Percentiles rank a stretch among this genome's conserved stretches.
These are phyloP conservation scores for Corynespora cassiicola DNA, from an alignment of 2,329 filamentous ascomycete species.

Conservation along the genomic window DNA sequence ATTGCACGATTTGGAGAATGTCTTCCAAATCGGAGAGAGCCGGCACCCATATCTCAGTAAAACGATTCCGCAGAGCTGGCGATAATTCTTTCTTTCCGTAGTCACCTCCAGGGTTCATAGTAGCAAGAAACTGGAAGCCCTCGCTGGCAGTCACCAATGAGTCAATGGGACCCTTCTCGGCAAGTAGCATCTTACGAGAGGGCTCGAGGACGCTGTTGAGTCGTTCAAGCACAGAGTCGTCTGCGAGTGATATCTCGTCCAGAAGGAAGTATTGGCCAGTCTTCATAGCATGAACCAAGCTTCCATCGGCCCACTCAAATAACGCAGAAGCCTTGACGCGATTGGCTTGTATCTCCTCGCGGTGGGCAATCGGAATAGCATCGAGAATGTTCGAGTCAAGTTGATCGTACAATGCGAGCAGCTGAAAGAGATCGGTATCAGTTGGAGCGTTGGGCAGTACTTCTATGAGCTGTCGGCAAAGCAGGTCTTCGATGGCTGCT, in stretches of 20 bases:
- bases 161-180: constrained; percentile 89
- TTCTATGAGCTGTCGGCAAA: constrained; percentile 67
- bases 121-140: constrained; percentile 95
- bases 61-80: constrained; percentile 90
- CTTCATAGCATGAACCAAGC: constrained; percentile 92
- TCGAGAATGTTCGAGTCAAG: constrained; percentile 55
- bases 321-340: constrained; percentile 77
- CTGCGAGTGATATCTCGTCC: constrained; percentile 96
- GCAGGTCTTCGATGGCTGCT: constrained; percentile 69
- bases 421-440: constrained; percentile 53
- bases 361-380: constrained; percentile 53
- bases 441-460: constrained; percentile 26
- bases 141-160: constrained; percentile 77
- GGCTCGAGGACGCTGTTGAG: constrained; percentile 97
- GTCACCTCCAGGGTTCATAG: constrained; percentile 98
- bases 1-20: constrained; percentile 82
- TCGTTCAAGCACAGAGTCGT: constrained; percentile 95
- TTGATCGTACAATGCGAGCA: constrained; percentile 66
- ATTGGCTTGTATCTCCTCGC: constrained; percentile 50
- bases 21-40: constrained; percentile 84
- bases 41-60: constrained; percentile 99
- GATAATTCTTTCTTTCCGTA: constrained; percentile 98
- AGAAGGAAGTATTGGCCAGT: constrained; percentile 88
- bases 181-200: constrained; percentile 82
- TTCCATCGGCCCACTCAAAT: constrained; percentile 97